Percentiles rank a stretch among this genome's conserved stretches.
Evolutionary conservation across 108 stramenopile genomes (phyloP).

Genomic region (Tribonema minus): DNA sequence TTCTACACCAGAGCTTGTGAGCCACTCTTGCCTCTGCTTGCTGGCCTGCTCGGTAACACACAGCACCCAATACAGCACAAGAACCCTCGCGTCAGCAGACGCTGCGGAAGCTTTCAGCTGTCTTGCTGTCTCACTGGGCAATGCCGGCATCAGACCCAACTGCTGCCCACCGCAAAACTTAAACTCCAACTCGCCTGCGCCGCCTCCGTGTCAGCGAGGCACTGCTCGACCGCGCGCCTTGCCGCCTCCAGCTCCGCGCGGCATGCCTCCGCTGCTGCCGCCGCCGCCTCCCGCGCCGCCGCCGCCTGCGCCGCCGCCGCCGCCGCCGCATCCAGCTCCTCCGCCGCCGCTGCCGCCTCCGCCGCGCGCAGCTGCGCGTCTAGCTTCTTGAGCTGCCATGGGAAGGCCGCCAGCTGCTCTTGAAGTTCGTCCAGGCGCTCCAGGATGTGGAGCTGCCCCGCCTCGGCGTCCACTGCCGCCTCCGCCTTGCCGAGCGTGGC

Average conservation of each 20-base stretch:
- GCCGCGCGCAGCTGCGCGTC: too few species aligned
- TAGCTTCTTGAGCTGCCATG: background rate
- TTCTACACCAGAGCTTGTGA: too few species aligned
- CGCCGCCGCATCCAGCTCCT: background rate
- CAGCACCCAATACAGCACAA: background rate
- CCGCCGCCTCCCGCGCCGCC: background rate
- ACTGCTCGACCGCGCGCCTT: background rate
- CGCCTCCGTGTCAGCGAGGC: background rate
- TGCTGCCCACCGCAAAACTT: background rate
- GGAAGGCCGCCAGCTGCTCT: background rate
- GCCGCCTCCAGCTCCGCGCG: background rate
- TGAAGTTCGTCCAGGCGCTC: background rate
- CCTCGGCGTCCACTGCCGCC: background rate
- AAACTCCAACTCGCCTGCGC: background rate
- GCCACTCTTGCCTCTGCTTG: background rate
- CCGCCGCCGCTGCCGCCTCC: background rate
- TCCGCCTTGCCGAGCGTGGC: background rate
- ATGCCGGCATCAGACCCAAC: background rate
- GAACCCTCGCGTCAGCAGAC: background rate
- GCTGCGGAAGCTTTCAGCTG: background rate
- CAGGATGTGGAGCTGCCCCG: background rate
- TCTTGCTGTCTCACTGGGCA: background rate
- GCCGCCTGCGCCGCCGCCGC: background rate
- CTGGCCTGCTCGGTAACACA: background rate
- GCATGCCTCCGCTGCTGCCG: background rate